These are phyloP conservation scores for Neofusicoccum cordaticola DNA, from an alignment of 2,329 filamentous ascomycete species.

Conservation along the genomic window DNA sequence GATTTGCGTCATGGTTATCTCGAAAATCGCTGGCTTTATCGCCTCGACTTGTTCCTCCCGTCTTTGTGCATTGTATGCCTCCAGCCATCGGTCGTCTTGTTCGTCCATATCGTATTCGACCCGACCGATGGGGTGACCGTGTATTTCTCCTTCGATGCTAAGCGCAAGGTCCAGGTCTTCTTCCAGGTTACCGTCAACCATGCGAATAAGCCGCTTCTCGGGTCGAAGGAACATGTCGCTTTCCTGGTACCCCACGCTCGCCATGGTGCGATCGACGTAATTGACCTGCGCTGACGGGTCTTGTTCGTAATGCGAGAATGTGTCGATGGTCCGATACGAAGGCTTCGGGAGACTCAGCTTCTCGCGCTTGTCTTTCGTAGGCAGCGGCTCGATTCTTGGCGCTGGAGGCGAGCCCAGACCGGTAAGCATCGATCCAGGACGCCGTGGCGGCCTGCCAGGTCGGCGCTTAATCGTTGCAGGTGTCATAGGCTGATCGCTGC, in stretches of 20 bases:
- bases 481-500: slow-evolving; percentile 29
- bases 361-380: slow-evolving; percentile 77
- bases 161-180: slow-evolving; percentile 60
- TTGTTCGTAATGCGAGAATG: slow-evolving; percentile 78
- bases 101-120: slow-evolving; percentile 99
- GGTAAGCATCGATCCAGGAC: slow-evolving; percentile 59
- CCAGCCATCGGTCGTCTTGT: slow-evolving; percentile 95
- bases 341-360: slow-evolving; percentile 74
- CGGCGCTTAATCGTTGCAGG: slow-evolving; percentile 52
- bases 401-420: slow-evolving; percentile 58
- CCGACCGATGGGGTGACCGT: slow-evolving; percentile 59
- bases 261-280: slow-evolving; percentile 95
- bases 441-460: slow-evolving; percentile 64
- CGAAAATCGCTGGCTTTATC: slow-evolving; percentile 91
- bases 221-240: slow-evolving; percentile 83
- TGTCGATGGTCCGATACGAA: slow-evolving; percentile 71
- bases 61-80: slow-evolving; percentile 75
- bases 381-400: slow-evolving; percentile 70
- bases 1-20: slow-evolving; percentile 97
- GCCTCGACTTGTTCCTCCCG: slow-evolving; percentile 71
- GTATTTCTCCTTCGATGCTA: slow-evolving; percentile 50
- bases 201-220: slow-evolving; percentile 65
- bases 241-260: slow-evolving; percentile 92
- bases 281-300: slow-evolving; percentile 81
- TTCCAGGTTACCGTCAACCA: slow-evolving; percentile 60